Percentiles rank a stretch among this genome's conserved stretches.
Evolutionary conservation across 1,284 basidiomycete species (phyloP).

Genomic region (Vanrija sp.): DNA sequence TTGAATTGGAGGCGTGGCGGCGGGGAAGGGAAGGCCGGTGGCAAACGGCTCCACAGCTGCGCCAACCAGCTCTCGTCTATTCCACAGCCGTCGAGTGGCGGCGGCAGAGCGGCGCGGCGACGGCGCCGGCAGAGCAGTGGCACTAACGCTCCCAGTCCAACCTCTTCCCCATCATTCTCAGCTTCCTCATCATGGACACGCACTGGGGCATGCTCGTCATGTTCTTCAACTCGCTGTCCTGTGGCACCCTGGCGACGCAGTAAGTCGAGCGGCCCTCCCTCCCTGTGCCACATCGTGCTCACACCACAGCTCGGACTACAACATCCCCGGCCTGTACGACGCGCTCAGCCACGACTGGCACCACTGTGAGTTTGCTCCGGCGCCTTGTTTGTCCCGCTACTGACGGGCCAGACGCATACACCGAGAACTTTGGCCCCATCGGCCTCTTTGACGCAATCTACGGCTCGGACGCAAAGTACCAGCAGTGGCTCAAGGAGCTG

Average conservation of each 20-base stretch:
- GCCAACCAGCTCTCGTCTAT: too few relatives aligned
- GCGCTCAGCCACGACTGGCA: constrained; percentile 22
- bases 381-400: neutral
- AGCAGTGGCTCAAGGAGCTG: constrained; percentile 16
- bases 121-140: too few relatives aligned
- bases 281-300: neutral
- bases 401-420: constrained; percentile 10
- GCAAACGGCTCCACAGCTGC: too few relatives aligned
- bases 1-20: too few relatives aligned
- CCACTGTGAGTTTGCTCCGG: constrained; percentile 9
- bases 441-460: constrained; percentile 13
- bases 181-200: constrained; percentile 7
- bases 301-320: constrained; percentile 15
- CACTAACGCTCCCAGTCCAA: constrained; percentile 12
- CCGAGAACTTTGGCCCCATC: constrained; percentile 17
- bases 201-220: constrained; percentile 16
- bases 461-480: constrained; percentile 12
- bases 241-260: constrained; percentile 18
- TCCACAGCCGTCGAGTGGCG: too few relatives aligned
- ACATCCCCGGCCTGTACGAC: constrained; percentile 16
- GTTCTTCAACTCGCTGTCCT: constrained; percentile 15
- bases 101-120: too few relatives aligned
- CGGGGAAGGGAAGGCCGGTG: too few relatives aligned
- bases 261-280: neutral
- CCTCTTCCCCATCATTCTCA: constrained; percentile 13